Conservation (phyloP, 305 asterid species). For the Stenogyne calaminthoides region DNA sequence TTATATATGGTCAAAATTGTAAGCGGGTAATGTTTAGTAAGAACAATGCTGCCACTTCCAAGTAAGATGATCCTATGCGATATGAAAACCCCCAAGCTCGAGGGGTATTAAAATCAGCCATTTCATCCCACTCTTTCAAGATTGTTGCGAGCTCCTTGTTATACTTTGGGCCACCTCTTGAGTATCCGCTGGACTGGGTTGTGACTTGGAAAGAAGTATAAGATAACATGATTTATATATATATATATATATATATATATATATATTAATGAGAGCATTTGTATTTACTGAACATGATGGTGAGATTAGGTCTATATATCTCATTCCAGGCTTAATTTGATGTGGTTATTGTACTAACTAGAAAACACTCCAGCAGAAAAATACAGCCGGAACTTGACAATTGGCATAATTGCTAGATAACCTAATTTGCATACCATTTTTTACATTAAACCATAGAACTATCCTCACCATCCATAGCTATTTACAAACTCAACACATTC, state of each 20-base stretch:
- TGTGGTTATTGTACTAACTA: not conserved
- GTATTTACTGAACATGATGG: not conserved
- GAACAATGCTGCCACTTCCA: not conserved
- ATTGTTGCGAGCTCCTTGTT: not conserved
- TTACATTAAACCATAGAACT: not conserved
- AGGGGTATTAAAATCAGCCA: not conserved
- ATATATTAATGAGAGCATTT: not conserved
- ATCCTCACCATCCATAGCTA: not conserved
- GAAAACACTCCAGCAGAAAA: not conserved
- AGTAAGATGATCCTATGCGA: not conserved
- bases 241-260: not conserved
- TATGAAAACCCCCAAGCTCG: not conserved
- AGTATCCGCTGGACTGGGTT: not conserved
- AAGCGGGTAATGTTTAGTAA: not conserved
- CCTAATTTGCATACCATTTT: slow-evolving; percentile 15
- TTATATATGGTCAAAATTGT: not conserved
- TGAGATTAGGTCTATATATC: not conserved
- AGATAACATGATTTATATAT: not conserved
- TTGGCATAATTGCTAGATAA: not conserved
- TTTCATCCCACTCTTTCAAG: not conserved
- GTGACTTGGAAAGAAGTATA: not conserved
- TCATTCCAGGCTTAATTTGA: not conserved
- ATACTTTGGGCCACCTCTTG: not conserved
- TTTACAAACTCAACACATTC: not conserved
- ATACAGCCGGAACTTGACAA: not conserved